phyloP scores from a whole-genome alignment of 495 filamentous ascomycete species.

The Aspergillus asperescens region DNA sequence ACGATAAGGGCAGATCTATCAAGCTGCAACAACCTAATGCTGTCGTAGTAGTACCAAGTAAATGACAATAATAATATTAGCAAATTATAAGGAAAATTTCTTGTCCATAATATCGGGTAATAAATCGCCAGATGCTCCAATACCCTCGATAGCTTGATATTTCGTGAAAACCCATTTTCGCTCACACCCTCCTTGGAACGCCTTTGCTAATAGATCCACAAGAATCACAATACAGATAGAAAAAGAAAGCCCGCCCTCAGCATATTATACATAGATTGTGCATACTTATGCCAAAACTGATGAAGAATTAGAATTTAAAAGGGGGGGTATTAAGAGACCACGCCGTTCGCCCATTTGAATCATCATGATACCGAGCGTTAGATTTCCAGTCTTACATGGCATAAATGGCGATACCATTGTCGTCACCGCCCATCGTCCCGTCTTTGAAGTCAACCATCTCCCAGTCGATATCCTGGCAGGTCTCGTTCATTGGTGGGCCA shows the following conservation, averaged over 20 bases:
- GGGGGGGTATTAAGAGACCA: background rate
- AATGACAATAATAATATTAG: no score
- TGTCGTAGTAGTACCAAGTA: no score
- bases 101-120: background rate
- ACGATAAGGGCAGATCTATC: background rate
- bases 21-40: background rate
- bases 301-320: background rate
- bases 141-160: background rate
- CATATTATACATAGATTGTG: slow-evolving; percentile 22
- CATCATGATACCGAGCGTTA: slow-evolving; percentile 1
- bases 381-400: slow-evolving; percentile 22
- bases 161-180: slow-evolving; percentile 19
- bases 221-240: slow-evolving; percentile 10
- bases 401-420: slow-evolving; percentile 24
- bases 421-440: slow-evolving; percentile 20
- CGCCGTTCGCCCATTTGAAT: slow-evolving; percentile 12
- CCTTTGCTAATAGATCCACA: slow-evolving; percentile 32
- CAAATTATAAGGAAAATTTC: no score
- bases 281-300: slow-evolving; percentile 19
- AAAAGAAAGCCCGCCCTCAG: slow-evolving; percentile 9
- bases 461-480: slow-evolving; percentile 32
- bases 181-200: slow-evolving; percentile 28
- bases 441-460: slow-evolving; percentile 29
- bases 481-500: slow-evolving; percentile 19
- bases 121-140: background rate